phyloP scores from a whole-genome alignment of 805 yeast genomes.

The Candida arabinofermentans region DNA sequence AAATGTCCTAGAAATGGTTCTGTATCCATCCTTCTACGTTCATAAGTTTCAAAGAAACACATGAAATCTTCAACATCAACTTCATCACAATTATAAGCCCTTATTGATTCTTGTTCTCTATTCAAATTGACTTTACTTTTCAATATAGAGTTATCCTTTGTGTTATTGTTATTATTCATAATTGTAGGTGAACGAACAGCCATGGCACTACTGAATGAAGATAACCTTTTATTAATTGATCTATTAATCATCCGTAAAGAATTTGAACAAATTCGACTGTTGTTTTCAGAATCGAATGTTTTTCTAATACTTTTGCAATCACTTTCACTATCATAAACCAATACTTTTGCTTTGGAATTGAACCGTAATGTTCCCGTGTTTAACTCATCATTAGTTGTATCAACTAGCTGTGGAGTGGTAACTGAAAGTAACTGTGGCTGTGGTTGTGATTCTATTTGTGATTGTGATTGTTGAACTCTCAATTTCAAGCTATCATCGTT shows the following conservation, averaged over 20 bases:
- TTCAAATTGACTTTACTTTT: slow-evolving; percentile 33
- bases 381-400: neutral
- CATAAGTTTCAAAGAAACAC: slow-evolving; percentile 33
- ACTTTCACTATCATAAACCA: slow-evolving; percentile 20
- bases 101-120: slow-evolving; percentile 31
- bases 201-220: slow-evolving; percentile 9
- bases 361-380: slow-evolving; percentile 12
- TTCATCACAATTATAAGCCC: slow-evolving; percentile 36
- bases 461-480: neutral
- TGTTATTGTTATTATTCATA: too few species aligned
- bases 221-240: slow-evolving; percentile 15
- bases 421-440: too few species aligned
- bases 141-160: slow-evolving; percentile 33
- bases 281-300: slow-evolving; percentile 9
- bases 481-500: too few species aligned
- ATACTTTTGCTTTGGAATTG: slow-evolving; percentile 20
- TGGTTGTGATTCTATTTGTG: neutral
- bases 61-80: slow-evolving; percentile 35
- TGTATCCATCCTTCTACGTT: slow-evolving; percentile 30
- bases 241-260: slow-evolving; percentile 18
- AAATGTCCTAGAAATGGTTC: slow-evolving; percentile 31
- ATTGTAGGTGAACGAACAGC: slow-evolving; percentile 1
- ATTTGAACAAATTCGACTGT: slow-evolving; percentile 4
- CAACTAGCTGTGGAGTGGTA: too few species aligned
- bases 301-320: slow-evolving; percentile 18